Conservation (phyloP, 192 early-diverging fungal species). For the Phlyctochytrium arcticum region DNA sequence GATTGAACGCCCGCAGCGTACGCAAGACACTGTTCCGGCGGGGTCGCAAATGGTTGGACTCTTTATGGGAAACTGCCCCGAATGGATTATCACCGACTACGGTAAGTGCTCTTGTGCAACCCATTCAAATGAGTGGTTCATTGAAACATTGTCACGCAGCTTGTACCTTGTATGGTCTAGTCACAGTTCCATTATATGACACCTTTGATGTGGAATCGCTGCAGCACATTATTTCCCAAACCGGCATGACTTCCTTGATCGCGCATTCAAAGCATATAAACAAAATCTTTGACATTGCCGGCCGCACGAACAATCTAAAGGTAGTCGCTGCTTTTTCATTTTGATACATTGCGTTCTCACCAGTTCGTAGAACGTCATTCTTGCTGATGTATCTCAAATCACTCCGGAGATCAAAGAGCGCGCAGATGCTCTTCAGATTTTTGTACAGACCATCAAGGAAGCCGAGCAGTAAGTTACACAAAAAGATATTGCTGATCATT, state of each 20-base stretch:
- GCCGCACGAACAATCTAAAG: slow-evolving; percentile 31
- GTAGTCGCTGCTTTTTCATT: background rate
- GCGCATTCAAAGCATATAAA: slow-evolving; percentile 59
- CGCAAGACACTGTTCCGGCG: slow-evolving; percentile 11
- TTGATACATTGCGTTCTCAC: background rate
- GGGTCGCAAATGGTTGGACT: slow-evolving; percentile 30
- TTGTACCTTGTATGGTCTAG: slow-evolving; percentile 26
- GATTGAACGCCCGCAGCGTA: background rate
- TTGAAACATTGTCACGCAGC: slow-evolving; percentile 22
- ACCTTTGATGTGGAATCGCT: slow-evolving; percentile 81
- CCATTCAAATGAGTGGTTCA: background rate
- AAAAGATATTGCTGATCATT: background rate
- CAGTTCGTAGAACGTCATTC: background rate
- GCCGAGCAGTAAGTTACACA: slow-evolving; percentile 9
- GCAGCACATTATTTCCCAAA: slow-evolving; percentile 81
- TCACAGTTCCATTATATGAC: slow-evolving; percentile 79
- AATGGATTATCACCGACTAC: slow-evolving; percentile 46
- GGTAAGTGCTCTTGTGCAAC: slow-evolving; percentile 9
- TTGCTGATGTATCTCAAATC: slow-evolving; percentile 9
- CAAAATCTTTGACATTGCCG: slow-evolving; percentile 44
- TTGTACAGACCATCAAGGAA: slow-evolving; percentile 13
- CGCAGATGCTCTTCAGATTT: slow-evolving; percentile 11
- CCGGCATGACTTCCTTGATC: slow-evolving; percentile 69
- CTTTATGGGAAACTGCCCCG: slow-evolving; percentile 25
- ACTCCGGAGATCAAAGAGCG: slow-evolving; percentile 8